Conservation (phyloP, 768 basidiomycete species). For the Mycena metata region DNA sequence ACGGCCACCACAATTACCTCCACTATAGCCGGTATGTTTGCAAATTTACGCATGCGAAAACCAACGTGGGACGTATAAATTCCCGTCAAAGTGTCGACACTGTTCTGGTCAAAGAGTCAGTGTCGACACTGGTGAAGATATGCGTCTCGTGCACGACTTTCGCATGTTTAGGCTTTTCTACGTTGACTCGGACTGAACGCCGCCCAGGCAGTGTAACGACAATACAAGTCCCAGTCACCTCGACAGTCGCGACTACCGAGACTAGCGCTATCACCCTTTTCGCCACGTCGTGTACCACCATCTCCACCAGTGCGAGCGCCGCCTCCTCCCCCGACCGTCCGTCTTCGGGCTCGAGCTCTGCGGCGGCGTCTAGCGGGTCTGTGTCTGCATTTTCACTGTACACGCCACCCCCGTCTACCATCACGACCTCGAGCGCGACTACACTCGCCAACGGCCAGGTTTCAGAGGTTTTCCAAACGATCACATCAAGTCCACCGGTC, state of each 20-base stretch:
- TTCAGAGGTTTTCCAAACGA: conserved; percentile 50
- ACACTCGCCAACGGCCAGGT: conserved; percentile 60
- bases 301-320: conserved; percentile 32
- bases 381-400: conserved; percentile 43
- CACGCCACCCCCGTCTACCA: conserved; percentile 48
- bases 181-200: neutral
- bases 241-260: conserved; percentile 49
- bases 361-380: too few relatives aligned
- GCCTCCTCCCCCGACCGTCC: conserved; percentile 17
- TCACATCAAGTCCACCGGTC: conserved; percentile 41
- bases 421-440: conserved; percentile 49
- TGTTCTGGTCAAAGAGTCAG: too few relatives aligned
- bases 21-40: conserved; percentile 52
- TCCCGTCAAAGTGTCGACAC: too few relatives aligned
- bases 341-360: conserved; percentile 28
- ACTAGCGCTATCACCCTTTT: conserved; percentile 57
- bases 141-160: too few relatives aligned
- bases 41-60: too few relatives aligned
- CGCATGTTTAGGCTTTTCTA: too few relatives aligned
- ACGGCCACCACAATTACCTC: conserved; percentile 45
- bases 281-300: conserved; percentile 52
- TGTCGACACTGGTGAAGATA: too few relatives aligned
- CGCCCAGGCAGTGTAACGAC: conserved; percentile 41
- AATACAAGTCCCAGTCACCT: conserved; percentile 57
- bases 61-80: too few relatives aligned